Conservation (phyloP, 192 early-diverging fungal genomes). For the Spinellus fusiger region DNA sequence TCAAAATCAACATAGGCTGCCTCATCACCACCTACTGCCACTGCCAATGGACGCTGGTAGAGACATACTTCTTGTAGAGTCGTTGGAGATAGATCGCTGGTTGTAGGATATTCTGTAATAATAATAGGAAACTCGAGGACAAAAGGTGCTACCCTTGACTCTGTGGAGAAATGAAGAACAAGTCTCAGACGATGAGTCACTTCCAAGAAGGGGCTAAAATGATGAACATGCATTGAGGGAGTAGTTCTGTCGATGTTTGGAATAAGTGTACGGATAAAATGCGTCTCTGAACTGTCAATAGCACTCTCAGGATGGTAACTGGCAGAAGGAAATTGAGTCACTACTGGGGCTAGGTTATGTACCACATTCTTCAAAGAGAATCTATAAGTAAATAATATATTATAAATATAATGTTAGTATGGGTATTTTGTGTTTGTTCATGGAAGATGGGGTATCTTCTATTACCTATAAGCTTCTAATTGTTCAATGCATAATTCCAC, state of each 20-base stretch:
- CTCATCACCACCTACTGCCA: constrained; percentile 19
- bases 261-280: constrained; percentile 28
- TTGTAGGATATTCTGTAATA: constrained; percentile 24
- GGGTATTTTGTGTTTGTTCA: not conserved
- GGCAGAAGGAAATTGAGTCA: constrained; percentile 16
- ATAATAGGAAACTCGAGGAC: constrained; percentile 26
- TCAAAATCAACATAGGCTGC: constrained; percentile 27
- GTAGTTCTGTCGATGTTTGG: not conserved
- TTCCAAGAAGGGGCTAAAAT: constrained; percentile 27
- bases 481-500: constrained; percentile 27
- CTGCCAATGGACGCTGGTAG: not conserved
- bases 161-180: constrained; percentile 20
- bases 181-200: constrained; percentile 22
- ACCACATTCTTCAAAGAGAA: constrained; percentile 19
- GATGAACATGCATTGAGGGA: constrained; percentile 9
- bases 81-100: not conserved
- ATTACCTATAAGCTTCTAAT: constrained; percentile 27
- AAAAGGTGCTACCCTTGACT: not conserved
- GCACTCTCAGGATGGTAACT: constrained; percentile 20
- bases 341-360: constrained; percentile 17
- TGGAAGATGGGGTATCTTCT: not conserved
- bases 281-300: constrained; percentile 23
- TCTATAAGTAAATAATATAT: constrained; percentile 7
- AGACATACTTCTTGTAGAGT: not conserved
- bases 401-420: not conserved